Evolutionary conservation across 192 early-diverging fungal genomes (phyloP).

Genomic region (Ambispora gerdemannii): DNA sequence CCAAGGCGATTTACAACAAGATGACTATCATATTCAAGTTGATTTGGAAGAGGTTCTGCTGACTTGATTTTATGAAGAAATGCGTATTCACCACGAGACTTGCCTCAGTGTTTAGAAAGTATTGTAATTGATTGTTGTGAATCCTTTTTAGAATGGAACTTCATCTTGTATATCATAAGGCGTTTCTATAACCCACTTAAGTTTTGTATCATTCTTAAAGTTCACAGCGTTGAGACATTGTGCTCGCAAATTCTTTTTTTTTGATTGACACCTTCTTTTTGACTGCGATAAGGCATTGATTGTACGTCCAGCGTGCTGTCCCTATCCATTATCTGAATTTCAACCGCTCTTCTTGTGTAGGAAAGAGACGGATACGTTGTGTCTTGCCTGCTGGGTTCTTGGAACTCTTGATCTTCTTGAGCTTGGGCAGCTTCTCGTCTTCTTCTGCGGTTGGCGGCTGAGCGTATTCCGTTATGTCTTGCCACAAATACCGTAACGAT

Average conservation of each 20-base stretch:
- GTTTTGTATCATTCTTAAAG: too few relatives aligned
- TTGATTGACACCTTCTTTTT: not conserved
- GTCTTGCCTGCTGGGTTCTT: constrained; percentile 3
- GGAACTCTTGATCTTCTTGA: not conserved
- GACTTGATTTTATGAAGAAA: too few relatives aligned
- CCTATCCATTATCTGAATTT: too few relatives aligned
- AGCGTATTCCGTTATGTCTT: not conserved
- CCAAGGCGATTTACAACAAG: too few relatives aligned
- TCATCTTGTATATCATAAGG: not conserved
- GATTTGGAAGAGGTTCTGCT: too few relatives aligned
- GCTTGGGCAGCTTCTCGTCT: constrained; percentile 4
- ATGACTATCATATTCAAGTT: too few relatives aligned
- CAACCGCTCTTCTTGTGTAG: too few relatives aligned
- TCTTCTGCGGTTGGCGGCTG: not conserved
- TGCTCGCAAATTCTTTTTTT: not conserved
- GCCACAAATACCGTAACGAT: constrained; percentile 3
- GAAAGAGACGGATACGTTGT: too few relatives aligned
- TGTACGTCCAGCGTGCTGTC: too few relatives aligned
- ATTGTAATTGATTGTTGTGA: not conserved
- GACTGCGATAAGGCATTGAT: too few relatives aligned
- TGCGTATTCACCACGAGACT: too few relatives aligned
- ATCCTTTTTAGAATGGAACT: not conserved
- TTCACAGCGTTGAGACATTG: constrained; percentile 6
- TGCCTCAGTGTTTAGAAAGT: constrained; percentile 7
- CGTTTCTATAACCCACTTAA: constrained; percentile 3